Evolutionary conservation across 352 stramenopile species (phyloP), one percentile per base, ranked within the genome.

Genomic region (Globisporangium nunn): DNA sequence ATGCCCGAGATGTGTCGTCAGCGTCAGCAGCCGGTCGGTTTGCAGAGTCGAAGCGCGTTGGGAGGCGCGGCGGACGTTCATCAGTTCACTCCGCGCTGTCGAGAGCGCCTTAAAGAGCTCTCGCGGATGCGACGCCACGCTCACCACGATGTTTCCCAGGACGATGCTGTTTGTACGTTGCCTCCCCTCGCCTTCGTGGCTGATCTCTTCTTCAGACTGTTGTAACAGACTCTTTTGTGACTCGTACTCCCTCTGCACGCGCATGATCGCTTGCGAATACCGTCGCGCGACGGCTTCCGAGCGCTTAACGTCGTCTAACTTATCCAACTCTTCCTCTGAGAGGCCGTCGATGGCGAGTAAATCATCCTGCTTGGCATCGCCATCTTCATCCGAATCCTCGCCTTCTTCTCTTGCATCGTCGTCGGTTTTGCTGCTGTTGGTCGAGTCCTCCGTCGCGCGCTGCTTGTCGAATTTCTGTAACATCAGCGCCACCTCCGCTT

Each of bases 21-120:
- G 50, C 4, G 78, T 88, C n/a, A 88, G 50, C 17, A 88, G 50
- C 0, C 78, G 70, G 40, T 88, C 78, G 0, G 75, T 85, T 50
- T 88, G 78, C 12, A 88, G 48, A 12, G 74, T 70, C 29, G 67
- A 83, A 0, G 78, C 68, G 28, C 71, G 66, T 53, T 86, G 75
- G 0, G 78, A 84, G 11, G 74, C 66, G 15, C 75, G 68, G 0
- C 78, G 73, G 1, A 78, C 50, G 39, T 62, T 76, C 28, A 73
- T 8, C 4, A 85, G 60, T 29, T 85, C 78, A 17, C 54, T 59
- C 54, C 86, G 72, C 4, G 75, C 55, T 1, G 66, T 75, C 0
- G 75, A 71, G 44, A 86, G 48, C 0, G 78, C 78, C 41, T 85
- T 83, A 54, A 88, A 88, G 30, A 88, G 62, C 50, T 88, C 78